Evolutionary conservation across 2,329 filamentous ascomycete species (phyloP), one percentile per base, ranked within the genome.

Genomic region (Fusarium neocosmosporiellum): DNA sequence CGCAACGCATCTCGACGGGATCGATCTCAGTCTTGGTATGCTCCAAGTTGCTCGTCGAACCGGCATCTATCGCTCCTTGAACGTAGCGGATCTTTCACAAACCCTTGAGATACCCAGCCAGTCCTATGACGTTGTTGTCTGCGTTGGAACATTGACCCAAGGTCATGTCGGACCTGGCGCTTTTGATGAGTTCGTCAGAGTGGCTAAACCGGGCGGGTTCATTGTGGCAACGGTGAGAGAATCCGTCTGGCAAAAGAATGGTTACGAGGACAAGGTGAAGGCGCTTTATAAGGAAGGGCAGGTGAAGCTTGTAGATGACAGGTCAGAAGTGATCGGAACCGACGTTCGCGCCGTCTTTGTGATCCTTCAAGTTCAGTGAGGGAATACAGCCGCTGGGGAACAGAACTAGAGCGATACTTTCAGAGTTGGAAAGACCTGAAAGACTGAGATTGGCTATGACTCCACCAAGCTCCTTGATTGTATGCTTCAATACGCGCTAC

Each of bases 121-220:
- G 1, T 79, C 75, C 2, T 88, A 87, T 61, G 86, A 88, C 36
- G 81, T 83, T 1, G 80, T 88, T 4, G 83, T 84, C 1, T 89
- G 87, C 72, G 83, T 84, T 16, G 87, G 87, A 6, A 88, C 86
- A 1, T 84, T 89, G 70, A 88, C 87, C 0, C 81, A 84, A 43
- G 87, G 85, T 0, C 86, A 88, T 66, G 83, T 88, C 11, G 87
- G 86, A 0, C 85, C 86, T 0, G 71, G 65, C 37, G 84, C 84
- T 0, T 71, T 89, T 37, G 73, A 80, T 7, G 86, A 88, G 66
- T 82, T 88, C 34, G 77, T 86, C 3, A 79, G 86, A 4, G 74
- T 88, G 1, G 79, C 83, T 3, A 86, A 84, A 70, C 75, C 69
- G 7, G 81, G 79, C 1, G 87, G 86, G 0, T 63, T 86, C 11